A percentile compares a stretch with the other conserved stretches of the same genome.
Evolutionary conservation across 345 rosid genomes (phyloP).

Genomic region (Linum usitatissimum): DNA sequence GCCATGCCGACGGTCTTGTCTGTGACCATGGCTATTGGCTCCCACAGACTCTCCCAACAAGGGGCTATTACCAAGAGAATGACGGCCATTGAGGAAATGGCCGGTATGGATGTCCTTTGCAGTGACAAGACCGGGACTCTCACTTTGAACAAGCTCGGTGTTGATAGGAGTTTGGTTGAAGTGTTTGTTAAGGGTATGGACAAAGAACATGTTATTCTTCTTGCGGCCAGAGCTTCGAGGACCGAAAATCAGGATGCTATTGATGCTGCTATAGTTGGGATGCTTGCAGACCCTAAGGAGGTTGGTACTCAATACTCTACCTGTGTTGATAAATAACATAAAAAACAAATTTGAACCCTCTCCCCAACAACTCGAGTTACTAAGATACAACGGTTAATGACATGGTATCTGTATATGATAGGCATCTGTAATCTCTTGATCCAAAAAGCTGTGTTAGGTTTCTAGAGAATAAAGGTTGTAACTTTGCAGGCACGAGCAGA

Average conservation of each 20-base stretch:
- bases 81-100: constrained; percentile 97
- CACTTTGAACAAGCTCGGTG: constrained; percentile 69
- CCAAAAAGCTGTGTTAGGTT: background rate
- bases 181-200: constrained; percentile 68
- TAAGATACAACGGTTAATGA: no score
- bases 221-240: constrained; percentile 89
- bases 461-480: background rate
- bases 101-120: constrained; percentile 91
- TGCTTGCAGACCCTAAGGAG: constrained; percentile 97
- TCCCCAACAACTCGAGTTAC: no score
- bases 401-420: no score
- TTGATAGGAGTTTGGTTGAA: constrained; percentile 63
- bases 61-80: constrained; percentile 94
- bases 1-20: constrained; percentile 93
- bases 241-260: constrained; percentile 82
- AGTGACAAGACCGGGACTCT: constrained; percentile 90
- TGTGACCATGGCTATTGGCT: constrained; percentile 95
- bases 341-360: no score
- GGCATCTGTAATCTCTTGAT: constrained; percentile 1
- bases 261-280: constrained; percentile 87
- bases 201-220: constrained; percentile 55
- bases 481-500: constrained; percentile 65
- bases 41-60: constrained; percentile 70
- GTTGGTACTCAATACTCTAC: constrained; percentile 17
- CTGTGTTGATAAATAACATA: no score